Percentiles rank a stretch among this genome's conserved stretches.
Conservation (phyloP, 2,329 filamentous ascomycete species). For the Neocucurbitaria cava region DNA sequence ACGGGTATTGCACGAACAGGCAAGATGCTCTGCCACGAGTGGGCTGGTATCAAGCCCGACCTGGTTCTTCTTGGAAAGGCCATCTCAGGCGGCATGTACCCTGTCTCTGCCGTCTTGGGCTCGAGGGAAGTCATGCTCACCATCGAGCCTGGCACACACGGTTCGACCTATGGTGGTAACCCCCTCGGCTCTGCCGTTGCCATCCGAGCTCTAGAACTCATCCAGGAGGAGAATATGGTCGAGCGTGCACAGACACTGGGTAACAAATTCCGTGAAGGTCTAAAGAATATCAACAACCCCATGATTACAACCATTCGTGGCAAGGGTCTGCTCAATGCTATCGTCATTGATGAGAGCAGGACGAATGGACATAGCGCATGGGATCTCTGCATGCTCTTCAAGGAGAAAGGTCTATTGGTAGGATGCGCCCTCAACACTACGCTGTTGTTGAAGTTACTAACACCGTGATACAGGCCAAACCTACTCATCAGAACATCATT, state of each 20-base stretch:
- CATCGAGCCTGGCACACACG: constrained; percentile 94
- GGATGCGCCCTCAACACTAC: constrained; percentile 55
- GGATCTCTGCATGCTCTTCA: constrained; percentile 95
- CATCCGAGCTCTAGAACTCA: constrained; percentile 90
- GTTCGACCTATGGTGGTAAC: constrained; percentile 98
- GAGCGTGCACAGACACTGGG: constrained; percentile 83
- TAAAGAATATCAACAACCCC: constrained; percentile 77
- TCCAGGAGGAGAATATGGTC: constrained; percentile 89
- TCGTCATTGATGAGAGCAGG: constrained; percentile 91
- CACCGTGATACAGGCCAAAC: constrained; percentile 76
- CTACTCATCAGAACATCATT: constrained; percentile 98
- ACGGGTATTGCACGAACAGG: constrained; percentile 96
- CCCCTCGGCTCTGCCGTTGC: constrained; percentile 94
- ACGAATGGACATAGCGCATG: constrained; percentile 87
- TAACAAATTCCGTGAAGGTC: constrained; percentile 79
- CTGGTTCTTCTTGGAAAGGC: constrained; percentile 95
- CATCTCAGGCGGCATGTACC: constrained; percentile 98
- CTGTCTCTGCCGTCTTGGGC: constrained; percentile 91
- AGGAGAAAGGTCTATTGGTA: constrained; percentile 92
- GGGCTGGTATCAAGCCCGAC: constrained; percentile 94
- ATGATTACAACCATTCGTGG: constrained; percentile 85
- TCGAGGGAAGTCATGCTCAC: constrained; percentile 94
- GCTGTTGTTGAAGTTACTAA: constrained; percentile 42
- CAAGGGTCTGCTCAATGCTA: constrained; percentile 93
- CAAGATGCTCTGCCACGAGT: constrained; percentile 91